Percentiles rank a stretch among this genome's conserved stretches.
Evolutionary conservation across 768 basidiomycete species (phyloP).

Genomic region (Suillus occidentalis): DNA sequence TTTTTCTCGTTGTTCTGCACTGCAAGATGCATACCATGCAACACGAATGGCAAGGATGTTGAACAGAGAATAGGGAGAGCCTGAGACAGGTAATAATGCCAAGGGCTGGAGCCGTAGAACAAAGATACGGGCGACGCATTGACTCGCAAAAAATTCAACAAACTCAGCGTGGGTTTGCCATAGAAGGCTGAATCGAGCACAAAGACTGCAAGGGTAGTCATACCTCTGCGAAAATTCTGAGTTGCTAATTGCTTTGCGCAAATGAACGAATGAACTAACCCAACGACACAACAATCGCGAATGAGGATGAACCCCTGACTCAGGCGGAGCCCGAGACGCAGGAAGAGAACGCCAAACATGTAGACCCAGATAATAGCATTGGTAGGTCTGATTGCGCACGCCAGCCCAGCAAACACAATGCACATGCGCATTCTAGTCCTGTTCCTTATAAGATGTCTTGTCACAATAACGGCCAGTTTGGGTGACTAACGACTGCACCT

Average conservation of each 20-base stretch:
- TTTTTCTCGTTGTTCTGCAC: slow-evolving; percentile 23
- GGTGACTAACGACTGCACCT: slow-evolving; percentile 24
- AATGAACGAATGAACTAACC: slow-evolving; percentile 39
- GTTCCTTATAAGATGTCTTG: slow-evolving; percentile 30
- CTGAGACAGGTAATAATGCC: slow-evolving; percentile 90
- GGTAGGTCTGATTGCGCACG: slow-evolving; percentile 85
- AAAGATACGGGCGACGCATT: slow-evolving; percentile 85
- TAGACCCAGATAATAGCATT: slow-evolving; percentile 85
- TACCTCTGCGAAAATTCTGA: slow-evolving; percentile 14
- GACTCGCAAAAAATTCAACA: slow-evolving; percentile 77
- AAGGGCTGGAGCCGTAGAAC: slow-evolving; percentile 87
- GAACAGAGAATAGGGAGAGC: slow-evolving; percentile 81
- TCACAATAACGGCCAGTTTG: slow-evolving; percentile 17
- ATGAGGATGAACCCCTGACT: slow-evolving; percentile 35
- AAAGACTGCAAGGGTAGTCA: slow-evolving; percentile 33
- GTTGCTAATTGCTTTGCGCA: slow-evolving; percentile 4
- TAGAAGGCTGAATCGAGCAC: slow-evolving; percentile 73
- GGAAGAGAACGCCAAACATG: slow-evolving; percentile 58
- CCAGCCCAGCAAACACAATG: slow-evolving; percentile 66
- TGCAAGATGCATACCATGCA: slow-evolving; percentile 55
- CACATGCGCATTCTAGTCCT: slow-evolving; percentile 35
- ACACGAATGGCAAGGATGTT: slow-evolving; percentile 68
- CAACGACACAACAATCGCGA: slow-evolving; percentile 39
- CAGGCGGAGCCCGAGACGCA: slow-evolving; percentile 44
- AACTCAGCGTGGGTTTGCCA: slow-evolving; percentile 63